Conservation (phyloP, 805 yeast species). For the Candida ponderosae region DNA sequence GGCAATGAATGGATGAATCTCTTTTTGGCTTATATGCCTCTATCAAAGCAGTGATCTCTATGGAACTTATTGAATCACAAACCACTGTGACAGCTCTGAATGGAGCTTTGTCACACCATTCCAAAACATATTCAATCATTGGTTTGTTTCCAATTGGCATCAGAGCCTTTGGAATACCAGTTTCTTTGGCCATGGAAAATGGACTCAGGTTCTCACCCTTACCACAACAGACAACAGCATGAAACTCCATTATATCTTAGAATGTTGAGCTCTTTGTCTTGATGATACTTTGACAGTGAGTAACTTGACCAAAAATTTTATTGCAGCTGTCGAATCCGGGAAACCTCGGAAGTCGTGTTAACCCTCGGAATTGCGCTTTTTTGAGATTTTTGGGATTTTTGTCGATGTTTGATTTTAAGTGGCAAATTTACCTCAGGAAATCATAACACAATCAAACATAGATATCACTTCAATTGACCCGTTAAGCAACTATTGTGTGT, state of each 20-base stretch:
- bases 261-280: too few species aligned
- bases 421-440: too few species aligned
- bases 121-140: conserved; percentile 77
- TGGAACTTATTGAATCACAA: conserved; percentile 38
- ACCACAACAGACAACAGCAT: conserved; percentile 87
- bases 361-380: too few species aligned
- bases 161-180: conserved; percentile 75
- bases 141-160: conserved; percentile 88
- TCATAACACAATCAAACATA: too few species aligned
- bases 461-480: background rate
- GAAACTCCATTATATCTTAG: conserved; percentile 88
- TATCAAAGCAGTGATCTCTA: conserved; percentile 40
- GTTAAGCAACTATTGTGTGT: too few species aligned
- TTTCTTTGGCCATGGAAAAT: conserved; percentile 49
- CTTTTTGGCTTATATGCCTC: conserved; percentile 37
- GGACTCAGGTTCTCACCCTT: conserved; percentile 70
- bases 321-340: too few species aligned
- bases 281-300: too few species aligned
- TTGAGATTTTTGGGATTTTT: too few species aligned
- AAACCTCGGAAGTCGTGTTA: too few species aligned
- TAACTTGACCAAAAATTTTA: too few species aligned
- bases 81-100: conserved; percentile 66
- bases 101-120: conserved; percentile 88
- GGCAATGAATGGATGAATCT: conserved; percentile 23
- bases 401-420: too few species aligned